A percentile compares a stretch with the other conserved stretches of the same genome.
These are phyloP conservation scores for Gyrodon lividus DNA, from an alignment of 768 basidiomycete genomes.

Conservation along the genomic window DNA sequence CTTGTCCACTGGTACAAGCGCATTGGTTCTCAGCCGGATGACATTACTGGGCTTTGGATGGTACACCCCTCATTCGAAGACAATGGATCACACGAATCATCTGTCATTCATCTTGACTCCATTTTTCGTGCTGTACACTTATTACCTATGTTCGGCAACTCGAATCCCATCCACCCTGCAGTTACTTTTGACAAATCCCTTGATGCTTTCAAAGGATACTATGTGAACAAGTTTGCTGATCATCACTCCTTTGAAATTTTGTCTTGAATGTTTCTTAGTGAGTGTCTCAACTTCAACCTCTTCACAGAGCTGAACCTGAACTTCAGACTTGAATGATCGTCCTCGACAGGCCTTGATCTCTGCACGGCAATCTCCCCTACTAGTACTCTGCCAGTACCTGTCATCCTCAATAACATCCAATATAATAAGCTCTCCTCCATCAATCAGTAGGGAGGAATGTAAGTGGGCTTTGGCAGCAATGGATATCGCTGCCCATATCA, in stretches of 20 bases:
- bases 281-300: too few species aligned
- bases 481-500: too few species aligned
- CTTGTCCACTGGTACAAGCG: conserved; percentile 2
- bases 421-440: too few species aligned
- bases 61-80: background rate
- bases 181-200: background rate
- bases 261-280: background rate
- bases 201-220: background rate
- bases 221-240: conserved; percentile 9
- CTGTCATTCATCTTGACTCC: conserved; percentile 5
- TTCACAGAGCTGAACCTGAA: too few species aligned
- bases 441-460: too few species aligned
- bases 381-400: too few species aligned
- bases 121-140: conserved; percentile 3
- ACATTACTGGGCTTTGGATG: conserved; percentile 10
- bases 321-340: too few species aligned
- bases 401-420: too few species aligned
- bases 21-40: conserved; percentile 1
- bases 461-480: too few species aligned
- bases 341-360: too few species aligned
- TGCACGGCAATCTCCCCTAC: too few species aligned
- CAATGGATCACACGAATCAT: background rate
- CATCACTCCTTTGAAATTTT: conserved; percentile 4
- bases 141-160: background rate
- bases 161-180: background rate